phyloP scores from a whole-genome alignment of 305 asterid species.

The Ilex paraguariensis region DNA sequence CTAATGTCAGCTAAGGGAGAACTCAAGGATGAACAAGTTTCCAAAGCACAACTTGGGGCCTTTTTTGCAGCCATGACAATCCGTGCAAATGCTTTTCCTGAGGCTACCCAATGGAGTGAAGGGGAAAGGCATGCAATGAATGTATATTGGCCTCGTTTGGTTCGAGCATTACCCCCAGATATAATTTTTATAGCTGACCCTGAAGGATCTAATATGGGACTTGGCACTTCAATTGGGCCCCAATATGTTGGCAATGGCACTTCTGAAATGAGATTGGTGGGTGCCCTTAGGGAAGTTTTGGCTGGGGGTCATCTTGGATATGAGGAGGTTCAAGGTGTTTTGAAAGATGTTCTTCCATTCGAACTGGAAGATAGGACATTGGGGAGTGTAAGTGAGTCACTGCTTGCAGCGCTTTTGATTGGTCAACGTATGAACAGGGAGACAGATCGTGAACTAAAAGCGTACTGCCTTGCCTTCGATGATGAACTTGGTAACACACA shows the following conservation, averaged over 20 bases:
- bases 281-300: conserved; percentile 91
- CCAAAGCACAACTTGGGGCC: conserved; percentile 90
- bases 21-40: conserved; percentile 72
- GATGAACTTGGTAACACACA: conserved; percentile 60
- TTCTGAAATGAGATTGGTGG: conserved; percentile 93
- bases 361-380: conserved; percentile 28
- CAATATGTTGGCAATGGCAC: conserved; percentile 68
- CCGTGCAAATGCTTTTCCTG: conserved; percentile 84
- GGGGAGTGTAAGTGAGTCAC: conserved; percentile 54
- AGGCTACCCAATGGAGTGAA: conserved; percentile 95
- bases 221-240: conserved; percentile 74
- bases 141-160: conserved; percentile 79
- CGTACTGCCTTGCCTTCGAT: conserved; percentile 94
- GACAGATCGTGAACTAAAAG: conserved; percentile 95
- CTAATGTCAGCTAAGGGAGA: conserved; percentile 64
- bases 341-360: conserved; percentile 75
- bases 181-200: conserved; percentile 88
- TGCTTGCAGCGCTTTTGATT: conserved; percentile 77
- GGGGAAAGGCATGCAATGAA: conserved; percentile 89
- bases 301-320: conserved; percentile 98
- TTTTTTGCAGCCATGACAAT: conserved; percentile 98
- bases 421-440: conserved; percentile 96
- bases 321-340: conserved; percentile 93
- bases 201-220: conserved; percentile 80
- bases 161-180: conserved; percentile 66